Evolutionary conservation across 768 basidiomycete species (phyloP).

Genomic region (Rickenella mellea): DNA sequence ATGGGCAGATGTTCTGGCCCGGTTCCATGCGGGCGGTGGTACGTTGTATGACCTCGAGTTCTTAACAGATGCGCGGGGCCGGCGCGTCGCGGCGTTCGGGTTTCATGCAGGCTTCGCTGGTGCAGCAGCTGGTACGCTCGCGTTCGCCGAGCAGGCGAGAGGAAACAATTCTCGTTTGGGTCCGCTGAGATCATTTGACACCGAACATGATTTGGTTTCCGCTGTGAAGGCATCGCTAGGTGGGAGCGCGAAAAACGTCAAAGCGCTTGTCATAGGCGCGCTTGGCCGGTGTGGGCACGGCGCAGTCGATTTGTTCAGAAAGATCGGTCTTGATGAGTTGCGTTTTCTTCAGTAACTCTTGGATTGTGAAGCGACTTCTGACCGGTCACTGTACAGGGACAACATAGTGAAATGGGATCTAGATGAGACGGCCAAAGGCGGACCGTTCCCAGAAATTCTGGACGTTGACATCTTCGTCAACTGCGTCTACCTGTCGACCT

Average conservation of each 20-base stretch:
- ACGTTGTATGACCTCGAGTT: slow-evolving; percentile 95
- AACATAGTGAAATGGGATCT: slow-evolving; percentile 98
- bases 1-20: slow-evolving; percentile 77
- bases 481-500: slow-evolving; percentile 91
- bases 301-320: slow-evolving; percentile 90
- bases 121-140: slow-evolving; percentile 73
- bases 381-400: slow-evolving; percentile 56
- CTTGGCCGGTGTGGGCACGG: slow-evolving; percentile 91
- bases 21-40: slow-evolving; percentile 78
- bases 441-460: slow-evolving; percentile 91
- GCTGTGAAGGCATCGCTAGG: slow-evolving; percentile 59
- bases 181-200: slow-evolving; percentile 66
- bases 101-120: slow-evolving; percentile 99
- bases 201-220: slow-evolving; percentile 77
- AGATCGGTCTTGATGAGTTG: slow-evolving; percentile 93
- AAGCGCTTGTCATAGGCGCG: slow-evolving; percentile 91
- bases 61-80: slow-evolving; percentile 70
- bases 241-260: slow-evolving; percentile 62
- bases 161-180: slow-evolving; percentile 56
- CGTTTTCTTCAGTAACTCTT: slow-evolving; percentile 22
- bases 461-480: slow-evolving; percentile 98
- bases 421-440: slow-evolving; percentile 92
- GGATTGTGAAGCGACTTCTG: neutral
- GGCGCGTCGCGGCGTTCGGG: slow-evolving; percentile 95
- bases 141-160: slow-evolving; percentile 63